A percentile compares a stretch with the other conserved stretches of the same genome.
These are phyloP conservation scores for Turritis glabra DNA, from an alignment of 345 rosid species.

Conservation along the genomic window DNA sequence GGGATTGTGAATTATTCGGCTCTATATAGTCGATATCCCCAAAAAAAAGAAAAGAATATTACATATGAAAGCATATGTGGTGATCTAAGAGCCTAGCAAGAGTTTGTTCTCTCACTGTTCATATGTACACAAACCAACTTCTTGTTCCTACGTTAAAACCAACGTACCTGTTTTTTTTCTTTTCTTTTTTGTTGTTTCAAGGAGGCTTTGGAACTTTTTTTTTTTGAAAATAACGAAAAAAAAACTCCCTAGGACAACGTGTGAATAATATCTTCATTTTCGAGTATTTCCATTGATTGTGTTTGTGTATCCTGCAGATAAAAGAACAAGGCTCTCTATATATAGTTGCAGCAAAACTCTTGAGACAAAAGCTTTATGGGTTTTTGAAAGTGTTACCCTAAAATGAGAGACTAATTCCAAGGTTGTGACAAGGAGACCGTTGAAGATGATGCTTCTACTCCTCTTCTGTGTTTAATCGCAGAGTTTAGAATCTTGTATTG, in stretches of 20 bases:
- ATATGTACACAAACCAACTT: slow-evolving; percentile 35
- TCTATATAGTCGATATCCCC: background rate
- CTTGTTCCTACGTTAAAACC: slow-evolving; percentile 29
- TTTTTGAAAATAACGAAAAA: background rate
- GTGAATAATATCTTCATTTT: slow-evolving; percentile 26
- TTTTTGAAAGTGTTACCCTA: slow-evolving; percentile 25
- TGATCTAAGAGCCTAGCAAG: slow-evolving; percentile 23
- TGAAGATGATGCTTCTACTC: slow-evolving; percentile 68
- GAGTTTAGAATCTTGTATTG: slow-evolving; percentile 72
- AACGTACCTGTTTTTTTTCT: slow-evolving; percentile 17
- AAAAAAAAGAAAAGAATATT: slow-evolving; percentile 29
- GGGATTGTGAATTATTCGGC: slow-evolving; percentile 16
- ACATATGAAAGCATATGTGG: slow-evolving; percentile 30
- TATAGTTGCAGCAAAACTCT: background rate
- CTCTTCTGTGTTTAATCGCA: slow-evolving; percentile 64
- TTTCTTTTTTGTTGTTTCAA: background rate
- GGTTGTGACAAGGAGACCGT: slow-evolving; percentile 79
- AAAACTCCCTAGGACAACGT: slow-evolving; percentile 18
- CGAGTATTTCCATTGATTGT: slow-evolving; percentile 30
- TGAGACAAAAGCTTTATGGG: background rate
- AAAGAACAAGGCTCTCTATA: background rate
- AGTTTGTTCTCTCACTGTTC: slow-evolving; percentile 28
- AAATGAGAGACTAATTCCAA: slow-evolving; percentile 51
- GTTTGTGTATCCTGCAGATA: slow-evolving; percentile 30
- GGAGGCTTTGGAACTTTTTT: slow-evolving; percentile 22